Percentiles rank a stretch among this genome's conserved stretches.
Conservation (phyloP, 148 eudicot genomes). For the Nepenthes mirabilis region DNA sequence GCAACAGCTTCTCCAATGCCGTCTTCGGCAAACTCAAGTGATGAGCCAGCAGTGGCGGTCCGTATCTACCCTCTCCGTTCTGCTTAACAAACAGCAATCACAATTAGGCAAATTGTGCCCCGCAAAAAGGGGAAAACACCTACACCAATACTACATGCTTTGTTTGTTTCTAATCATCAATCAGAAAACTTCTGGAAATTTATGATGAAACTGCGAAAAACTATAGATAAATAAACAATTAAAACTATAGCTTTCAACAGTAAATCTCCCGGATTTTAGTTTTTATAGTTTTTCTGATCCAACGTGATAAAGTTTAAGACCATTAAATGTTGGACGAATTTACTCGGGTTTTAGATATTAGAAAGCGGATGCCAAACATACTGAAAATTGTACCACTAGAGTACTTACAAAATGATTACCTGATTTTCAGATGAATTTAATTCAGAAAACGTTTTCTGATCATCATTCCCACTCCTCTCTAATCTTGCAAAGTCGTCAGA, state of each 20-base stretch:
- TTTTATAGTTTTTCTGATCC: background rate
- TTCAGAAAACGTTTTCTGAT: background rate
- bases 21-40: no score
- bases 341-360: no score
- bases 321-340: background rate
- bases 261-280: no score
- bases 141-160: background rate
- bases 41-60: background rate
- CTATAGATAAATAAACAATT: no score
- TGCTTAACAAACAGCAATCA: background rate
- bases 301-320: background rate
- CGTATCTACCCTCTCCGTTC: background rate
- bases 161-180: no score
- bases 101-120: background rate
- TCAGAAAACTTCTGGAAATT: no score
- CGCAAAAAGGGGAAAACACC: background rate
- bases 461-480: background rate
- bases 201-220: no score
- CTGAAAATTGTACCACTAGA: background rate
- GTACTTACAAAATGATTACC: background rate
- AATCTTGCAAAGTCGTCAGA: background rate
- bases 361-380: background rate
- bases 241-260: background rate
- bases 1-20: no score
- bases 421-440: conserved; percentile 3